Base-by-base conservation (phyloP, 2,329 filamentous ascomycete species). In the Pseudogymnoascus sp. region DNA sequence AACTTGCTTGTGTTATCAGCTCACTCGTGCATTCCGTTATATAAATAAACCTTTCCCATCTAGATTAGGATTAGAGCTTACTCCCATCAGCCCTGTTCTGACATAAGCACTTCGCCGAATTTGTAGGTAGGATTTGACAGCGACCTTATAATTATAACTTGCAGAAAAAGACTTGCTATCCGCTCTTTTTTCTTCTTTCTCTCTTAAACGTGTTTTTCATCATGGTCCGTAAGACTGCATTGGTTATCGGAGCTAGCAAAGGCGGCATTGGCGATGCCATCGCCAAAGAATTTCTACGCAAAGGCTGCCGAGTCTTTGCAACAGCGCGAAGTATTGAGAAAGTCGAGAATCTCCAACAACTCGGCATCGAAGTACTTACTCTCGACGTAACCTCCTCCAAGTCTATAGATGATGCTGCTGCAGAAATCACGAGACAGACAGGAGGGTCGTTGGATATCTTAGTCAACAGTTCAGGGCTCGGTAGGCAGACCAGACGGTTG, bases 391-490 rank as follows among this genome's bases (percentile, higher is more conserved):
- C 73, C 3, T 71, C 74, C 34, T 37, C 69, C 5, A 67, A 68
- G 1, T 78, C 75, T 1, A 75, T 81, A 64, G 63, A 67, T 29
- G 3, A 36, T 26, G 73, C 73, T 2, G 73, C 75, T 36, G 69
- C 69, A 5, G 64, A 69, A 11, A 71, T 80, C 23, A 64, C 68
- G 4, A 62, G 63, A 8, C 67, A 71, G 7, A 75, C 75, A 0
- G 75, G 72, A 23, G 75, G 75, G 12, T 73, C 65, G 14, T 71
- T 80, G 11, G 75, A 79, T 64, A 71, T 78, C 26, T 73, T 80
- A 2, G 70, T 80, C 57, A 80, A 81, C 67, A 80, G 80, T 68
- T 75, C 78, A 5, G 78, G 76, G 12, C 66, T 69, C 42, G 72
- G 21, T 69, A 63, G 23, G 45, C 14, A 26, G 23, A 29, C 42